Conservation (phyloP, 768 basidiomycete genomes). For the Suillus lakei region DNA sequence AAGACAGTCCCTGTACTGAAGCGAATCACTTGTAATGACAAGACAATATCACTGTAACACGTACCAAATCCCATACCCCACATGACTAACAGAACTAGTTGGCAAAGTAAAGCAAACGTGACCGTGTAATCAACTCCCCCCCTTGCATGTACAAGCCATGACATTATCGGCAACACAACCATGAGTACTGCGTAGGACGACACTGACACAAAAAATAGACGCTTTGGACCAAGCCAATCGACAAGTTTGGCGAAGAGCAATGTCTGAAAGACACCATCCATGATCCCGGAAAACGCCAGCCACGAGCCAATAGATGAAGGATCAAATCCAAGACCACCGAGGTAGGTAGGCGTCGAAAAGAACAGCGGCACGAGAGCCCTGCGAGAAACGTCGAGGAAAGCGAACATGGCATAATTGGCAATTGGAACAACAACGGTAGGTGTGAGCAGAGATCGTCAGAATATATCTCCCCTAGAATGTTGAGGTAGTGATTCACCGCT, state of each 20-base stretch:
- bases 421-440: slow-evolving; percentile 44
- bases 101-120: slow-evolving; percentile 40
- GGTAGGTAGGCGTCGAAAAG: slow-evolving; percentile 45
- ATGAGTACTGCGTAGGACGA: slow-evolving; percentile 43
- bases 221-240: slow-evolving; percentile 45
- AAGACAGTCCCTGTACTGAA: slow-evolving; percentile 52
- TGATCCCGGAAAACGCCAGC: slow-evolving; percentile 42
- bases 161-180: slow-evolving; percentile 51
- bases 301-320: slow-evolving; percentile 46
- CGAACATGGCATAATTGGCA: slow-evolving; percentile 45
- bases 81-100: slow-evolving; percentile 31
- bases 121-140: slow-evolving; percentile 39
- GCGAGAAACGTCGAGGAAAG: slow-evolving; percentile 47
- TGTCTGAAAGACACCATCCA: slow-evolving; percentile 44
- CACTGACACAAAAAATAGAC: slow-evolving; percentile 44
- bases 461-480: slow-evolving; percentile 26
- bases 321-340: slow-evolving; percentile 47
- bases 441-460: slow-evolving; percentile 35
- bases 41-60: slow-evolving; percentile 14
- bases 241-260: slow-evolving; percentile 46
- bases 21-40: slow-evolving; percentile 6
- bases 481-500: neutral
- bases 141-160: slow-evolving; percentile 36
- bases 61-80: slow-evolving; percentile 49
- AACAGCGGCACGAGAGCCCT: slow-evolving; percentile 51